Evolutionary conservation across 2,329 filamentous ascomycete genomes (phyloP), one percentile per base, ranked within the genome.

Genomic region (Apiospora phragmitis): DNA sequence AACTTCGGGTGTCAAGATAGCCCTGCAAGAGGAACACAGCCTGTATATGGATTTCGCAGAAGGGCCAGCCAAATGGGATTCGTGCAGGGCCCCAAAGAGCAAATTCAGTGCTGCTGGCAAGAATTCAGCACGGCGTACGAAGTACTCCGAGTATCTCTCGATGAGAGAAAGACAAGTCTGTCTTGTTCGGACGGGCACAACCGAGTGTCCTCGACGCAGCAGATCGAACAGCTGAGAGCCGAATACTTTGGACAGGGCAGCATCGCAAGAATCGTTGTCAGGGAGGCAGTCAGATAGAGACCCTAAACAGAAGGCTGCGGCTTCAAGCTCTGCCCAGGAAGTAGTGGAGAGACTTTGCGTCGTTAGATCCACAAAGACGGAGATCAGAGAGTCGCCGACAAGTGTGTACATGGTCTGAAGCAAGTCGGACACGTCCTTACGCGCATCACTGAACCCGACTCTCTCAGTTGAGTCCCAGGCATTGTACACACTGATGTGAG

Each of bases 401-500:
- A 92, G 81, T 3, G 90, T 85, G 75, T 91, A 95, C 3, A 91
- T 88, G 2, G 92, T 90, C 74, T 94, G 90, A 38, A 96, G 84
- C 68, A 96, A 86, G 78, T 97, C 93, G 68, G 89, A 87, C n/a
- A 95, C 90, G 76, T 97, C 94, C 74, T 92, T 91, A 41, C 94
- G 87, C 66, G 93, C 93, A 70, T 93, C 90, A 68, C 87, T 85
- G 79, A 95, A 95, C 0, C 87, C 89, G 68, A 87, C 86, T 49
- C 89, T 88, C 43, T 93, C 90, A 32, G 89, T 88, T 5, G 90
- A 89, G 72, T 93, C 92, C 93, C 93, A 95, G 0, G 85, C 83
- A 41, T 85, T 84, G 65, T 91, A 88, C 9, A 86, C 83, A 12
- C 88, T 84, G 1, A 83, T 75, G 0, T 89, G 83, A 4, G 93